Conservation (phyloP, 2,329 filamentous ascomycete species). For the Metarhizium humberi region DNA sequence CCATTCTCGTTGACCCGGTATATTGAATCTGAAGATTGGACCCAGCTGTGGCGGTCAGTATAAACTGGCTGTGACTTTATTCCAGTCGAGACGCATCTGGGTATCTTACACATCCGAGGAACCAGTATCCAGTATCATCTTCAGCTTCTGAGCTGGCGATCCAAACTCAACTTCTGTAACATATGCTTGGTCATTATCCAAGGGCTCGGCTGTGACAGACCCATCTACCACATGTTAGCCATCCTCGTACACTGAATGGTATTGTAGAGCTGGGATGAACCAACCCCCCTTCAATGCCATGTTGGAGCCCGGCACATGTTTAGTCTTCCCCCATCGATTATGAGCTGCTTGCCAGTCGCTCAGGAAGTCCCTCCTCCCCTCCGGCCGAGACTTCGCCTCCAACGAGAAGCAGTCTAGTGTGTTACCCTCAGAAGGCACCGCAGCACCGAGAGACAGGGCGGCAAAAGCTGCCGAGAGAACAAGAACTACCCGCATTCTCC, state of each 20-base stretch:
- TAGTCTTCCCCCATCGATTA: conserved; percentile 24
- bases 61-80: neutral
- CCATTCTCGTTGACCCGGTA: conserved; percentile 24
- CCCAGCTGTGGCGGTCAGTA: conserved; percentile 32
- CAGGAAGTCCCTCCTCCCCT: conserved; percentile 20
- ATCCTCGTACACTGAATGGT: neutral
- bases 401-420: conserved; percentile 17
- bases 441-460: neutral
- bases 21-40: conserved; percentile 39
- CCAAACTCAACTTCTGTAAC: conserved; percentile 35
- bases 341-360: conserved; percentile 23
- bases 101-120: conserved; percentile 53
- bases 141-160: conserved; percentile 36
- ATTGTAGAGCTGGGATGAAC: neutral
- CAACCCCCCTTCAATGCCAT: conserved; percentile 23
- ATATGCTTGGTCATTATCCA: conserved; percentile 33
- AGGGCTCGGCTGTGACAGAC: conserved; percentile 23
- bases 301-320: conserved; percentile 10
- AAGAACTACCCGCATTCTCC: neutral
- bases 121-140: conserved; percentile 43
- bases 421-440: neutral
- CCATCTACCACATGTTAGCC: conserved; percentile 1
- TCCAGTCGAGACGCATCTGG: conserved; percentile 37
- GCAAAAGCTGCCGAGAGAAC: neutral
- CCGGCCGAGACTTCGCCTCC: conserved; percentile 12